phyloP scores from a whole-genome alignment of 2,329 filamentous ascomycete species.

The Trichoderma simmonsii region DNA sequence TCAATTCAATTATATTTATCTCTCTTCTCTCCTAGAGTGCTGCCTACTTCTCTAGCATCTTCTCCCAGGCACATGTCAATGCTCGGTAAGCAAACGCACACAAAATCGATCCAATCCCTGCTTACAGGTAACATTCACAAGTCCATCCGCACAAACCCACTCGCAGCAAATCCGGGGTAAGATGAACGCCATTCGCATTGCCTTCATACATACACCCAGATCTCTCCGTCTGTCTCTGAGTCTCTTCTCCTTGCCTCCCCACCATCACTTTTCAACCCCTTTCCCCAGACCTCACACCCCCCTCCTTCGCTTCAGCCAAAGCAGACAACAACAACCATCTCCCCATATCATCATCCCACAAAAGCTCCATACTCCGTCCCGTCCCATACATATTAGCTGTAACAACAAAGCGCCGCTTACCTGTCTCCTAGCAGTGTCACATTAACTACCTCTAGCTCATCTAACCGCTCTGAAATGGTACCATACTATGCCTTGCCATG shows the following conservation, averaged over 20 bases:
- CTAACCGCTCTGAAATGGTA: not conserved
- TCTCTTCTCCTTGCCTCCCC: not conserved
- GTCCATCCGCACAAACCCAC: not conserved
- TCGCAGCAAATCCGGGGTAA: slow-evolving; percentile 6
- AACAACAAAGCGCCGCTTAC: not conserved
- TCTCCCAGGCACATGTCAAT: too few relatives aligned
- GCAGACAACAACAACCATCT: not conserved
- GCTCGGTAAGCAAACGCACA: too few relatives aligned
- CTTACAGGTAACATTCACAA: not conserved
- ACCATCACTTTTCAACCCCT: not conserved
- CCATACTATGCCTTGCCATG: not conserved
- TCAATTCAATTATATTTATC: too few relatives aligned
- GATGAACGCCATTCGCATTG: not conserved
- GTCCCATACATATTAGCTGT: not conserved
- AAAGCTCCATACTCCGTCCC: not conserved
- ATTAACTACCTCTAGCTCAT: not conserved
- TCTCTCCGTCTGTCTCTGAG: not conserved
- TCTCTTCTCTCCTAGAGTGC: too few relatives aligned
- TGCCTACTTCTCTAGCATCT: too few relatives aligned
- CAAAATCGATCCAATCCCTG: not conserved
- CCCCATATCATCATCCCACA: not conserved
- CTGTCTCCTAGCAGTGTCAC: not conserved
- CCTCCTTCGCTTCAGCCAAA: not conserved
- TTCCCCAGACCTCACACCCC: not conserved
- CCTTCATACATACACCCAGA: not conserved